These are phyloP conservation scores for Agaricus subrufescens DNA, from an alignment of 768 basidiomycete species.

Conservation along the genomic window DNA sequence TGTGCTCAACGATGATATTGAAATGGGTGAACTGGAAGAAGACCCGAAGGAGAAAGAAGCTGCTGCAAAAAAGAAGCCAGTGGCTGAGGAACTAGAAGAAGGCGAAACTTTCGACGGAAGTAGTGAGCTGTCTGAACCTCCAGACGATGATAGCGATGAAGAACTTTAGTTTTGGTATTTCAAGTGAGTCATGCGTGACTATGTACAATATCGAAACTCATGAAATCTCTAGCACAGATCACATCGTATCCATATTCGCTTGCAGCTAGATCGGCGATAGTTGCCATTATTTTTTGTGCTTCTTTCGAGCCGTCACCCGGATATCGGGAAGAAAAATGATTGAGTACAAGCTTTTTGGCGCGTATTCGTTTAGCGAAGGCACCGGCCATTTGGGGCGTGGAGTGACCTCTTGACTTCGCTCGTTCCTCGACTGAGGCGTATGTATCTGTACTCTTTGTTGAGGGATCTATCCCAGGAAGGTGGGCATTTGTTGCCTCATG, in stretches of 20 bases:
- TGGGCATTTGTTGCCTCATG: conserved; percentile 92
- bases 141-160: conserved; percentile 40
- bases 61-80: conserved; percentile 42
- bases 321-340: conserved; percentile 85
- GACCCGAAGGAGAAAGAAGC: conserved; percentile 43
- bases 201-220: conserved; percentile 56
- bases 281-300: conserved; percentile 54
- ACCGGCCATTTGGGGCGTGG: conserved; percentile 89
- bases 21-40: conserved; percentile 90
- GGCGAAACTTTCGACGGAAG: conserved; percentile 82
- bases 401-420: conserved; percentile 78
- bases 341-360: conserved; percentile 64
- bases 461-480: conserved; percentile 57
- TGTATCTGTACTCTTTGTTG: conserved; percentile 58
- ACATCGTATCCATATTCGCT: conserved; percentile 52
- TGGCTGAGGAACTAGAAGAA: conserved; percentile 74
- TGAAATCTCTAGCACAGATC: conserved; percentile 68
- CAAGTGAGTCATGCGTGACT: conserved; percentile 12
- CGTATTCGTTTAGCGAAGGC: conserved; percentile 64
- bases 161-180: conserved; percentile 15
- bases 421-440: conserved; percentile 56
- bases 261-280: conserved; percentile 54
- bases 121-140: conserved; percentile 73
- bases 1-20: conserved; percentile 60
- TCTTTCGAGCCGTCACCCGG: conserved; percentile 55